phyloP scores from a whole-genome alignment of 495 filamentous ascomycete species.

The Stereocaulon alpinum region DNA sequence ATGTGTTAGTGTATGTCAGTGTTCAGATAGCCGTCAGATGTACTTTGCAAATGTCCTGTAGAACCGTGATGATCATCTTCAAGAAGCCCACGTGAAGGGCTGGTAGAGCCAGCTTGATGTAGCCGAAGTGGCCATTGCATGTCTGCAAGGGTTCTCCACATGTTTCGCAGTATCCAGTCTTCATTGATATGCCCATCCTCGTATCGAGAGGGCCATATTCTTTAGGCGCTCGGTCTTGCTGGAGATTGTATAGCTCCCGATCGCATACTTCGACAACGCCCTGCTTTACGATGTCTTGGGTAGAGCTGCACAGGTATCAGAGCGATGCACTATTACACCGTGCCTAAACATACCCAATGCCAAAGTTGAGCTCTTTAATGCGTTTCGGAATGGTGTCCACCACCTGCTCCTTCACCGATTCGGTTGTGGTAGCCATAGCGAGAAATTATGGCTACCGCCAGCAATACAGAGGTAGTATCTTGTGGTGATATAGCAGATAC shows the following conservation, averaged over 20 bases:
- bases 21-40: background rate
- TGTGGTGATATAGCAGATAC: conserved; percentile 2
- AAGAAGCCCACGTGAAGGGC: conserved; percentile 94
- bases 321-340: conserved; percentile 12
- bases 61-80: conserved; percentile 74
- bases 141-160: conserved; percentile 65
- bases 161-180: conserved; percentile 63
- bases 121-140: conserved; percentile 92
- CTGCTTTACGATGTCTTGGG: conserved; percentile 88
- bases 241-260: conserved; percentile 79
- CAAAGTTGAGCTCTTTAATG: conserved; percentile 88
- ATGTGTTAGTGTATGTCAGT: conserved; percentile 19
- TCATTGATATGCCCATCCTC: conserved; percentile 79
- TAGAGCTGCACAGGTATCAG: conserved; percentile 43
- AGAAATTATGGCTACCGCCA: conserved; percentile 4
- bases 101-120: conserved; percentile 79
- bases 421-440: conserved; percentile 42
- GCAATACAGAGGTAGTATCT: background rate
- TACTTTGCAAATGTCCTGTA: conserved; percentile 89
- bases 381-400: conserved; percentile 77
- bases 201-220: conserved; percentile 76
- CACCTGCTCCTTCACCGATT: conserved; percentile 75
- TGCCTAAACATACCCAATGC: conserved; percentile 57
- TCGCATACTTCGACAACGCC: conserved; percentile 86
- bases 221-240: conserved; percentile 57